These are phyloP conservation scores for Rheum nobile DNA, from an alignment of 148 eudicot species.

Conservation along the genomic window DNA sequence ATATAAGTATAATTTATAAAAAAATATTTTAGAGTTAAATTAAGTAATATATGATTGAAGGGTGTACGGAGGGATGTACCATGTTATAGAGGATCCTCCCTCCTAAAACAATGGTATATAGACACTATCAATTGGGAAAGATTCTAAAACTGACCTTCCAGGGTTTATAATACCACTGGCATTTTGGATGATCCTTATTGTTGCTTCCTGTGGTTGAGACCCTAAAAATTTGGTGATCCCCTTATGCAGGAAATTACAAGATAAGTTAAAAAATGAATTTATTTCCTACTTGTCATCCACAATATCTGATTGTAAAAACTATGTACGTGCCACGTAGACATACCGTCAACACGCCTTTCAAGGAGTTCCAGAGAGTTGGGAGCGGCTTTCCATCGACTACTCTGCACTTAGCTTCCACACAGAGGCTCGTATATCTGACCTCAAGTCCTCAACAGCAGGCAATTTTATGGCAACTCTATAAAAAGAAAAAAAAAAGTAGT, in stretches of 20 bases:
- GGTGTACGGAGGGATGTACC: too few relatives aligned
- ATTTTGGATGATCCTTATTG: slow-evolving; percentile 39
- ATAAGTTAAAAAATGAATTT: not conserved
- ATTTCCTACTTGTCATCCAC: not conserved
- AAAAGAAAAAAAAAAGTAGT: not conserved
- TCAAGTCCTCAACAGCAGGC: slow-evolving; percentile 67
- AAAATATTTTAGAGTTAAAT: too few relatives aligned
- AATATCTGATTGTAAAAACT: too few relatives aligned
- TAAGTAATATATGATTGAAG: too few relatives aligned
- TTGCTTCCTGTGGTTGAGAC: slow-evolving; percentile 28
- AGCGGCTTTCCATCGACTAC: slow-evolving; percentile 83
- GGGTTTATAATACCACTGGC: slow-evolving; percentile 64
- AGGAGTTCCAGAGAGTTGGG: slow-evolving; percentile 81
- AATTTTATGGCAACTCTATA: slow-evolving; percentile 64
- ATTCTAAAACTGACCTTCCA: slow-evolving; percentile 37
- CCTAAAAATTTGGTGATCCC: slow-evolving; percentile 17
- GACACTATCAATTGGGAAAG: too few relatives aligned
- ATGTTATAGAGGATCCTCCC: too few relatives aligned
- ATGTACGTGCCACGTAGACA: slow-evolving; percentile 12
- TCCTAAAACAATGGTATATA: too few relatives aligned
- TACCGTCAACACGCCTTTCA: slow-evolving; percentile 46
- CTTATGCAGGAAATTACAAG: not conserved
- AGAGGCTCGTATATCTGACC: slow-evolving; percentile 53
- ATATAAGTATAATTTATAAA: too few relatives aligned
- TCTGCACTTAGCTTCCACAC: slow-evolving; percentile 59